Conservation (phyloP, 495 filamentous ascomycete species). For the Penicillium bovifimosum region DNA sequence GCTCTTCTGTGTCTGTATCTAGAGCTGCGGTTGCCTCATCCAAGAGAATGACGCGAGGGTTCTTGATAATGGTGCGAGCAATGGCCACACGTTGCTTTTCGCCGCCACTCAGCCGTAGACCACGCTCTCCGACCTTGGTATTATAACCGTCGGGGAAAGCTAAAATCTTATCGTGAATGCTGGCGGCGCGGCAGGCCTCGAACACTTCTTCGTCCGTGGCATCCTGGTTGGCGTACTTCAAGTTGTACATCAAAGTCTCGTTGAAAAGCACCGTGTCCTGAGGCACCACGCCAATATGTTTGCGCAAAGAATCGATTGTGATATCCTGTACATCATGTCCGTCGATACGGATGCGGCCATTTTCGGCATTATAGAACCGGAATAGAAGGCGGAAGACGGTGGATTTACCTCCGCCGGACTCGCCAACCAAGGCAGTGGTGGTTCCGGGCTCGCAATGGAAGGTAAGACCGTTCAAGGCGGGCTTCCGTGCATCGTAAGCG, state of each 20-base stretch:
- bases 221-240: conserved; percentile 84
- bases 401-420: conserved; percentile 94
- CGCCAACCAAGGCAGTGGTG: conserved; percentile 91
- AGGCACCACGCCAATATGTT: conserved; percentile 89
- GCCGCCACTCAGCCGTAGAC: conserved; percentile 84
- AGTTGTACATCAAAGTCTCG: conserved; percentile 93
- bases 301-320: conserved; percentile 88
- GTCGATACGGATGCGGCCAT: conserved; percentile 77
- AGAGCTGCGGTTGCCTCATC: conserved; percentile 96
- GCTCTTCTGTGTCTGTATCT: conserved; percentile 92
- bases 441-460: conserved; percentile 85
- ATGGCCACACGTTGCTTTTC: conserved; percentile 98
- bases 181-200: conserved; percentile 84
- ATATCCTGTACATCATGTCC: conserved; percentile 76
- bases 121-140: conserved; percentile 92
- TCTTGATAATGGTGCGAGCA: conserved; percentile 91
- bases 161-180: conserved; percentile 94
- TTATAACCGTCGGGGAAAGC: conserved; percentile 87
- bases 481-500: conserved; percentile 80
- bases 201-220: conserved; percentile 84
- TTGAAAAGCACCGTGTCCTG: conserved; percentile 98
- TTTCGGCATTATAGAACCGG: conserved; percentile 81
- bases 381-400: conserved; percentile 95
- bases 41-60: conserved; percentile 90
- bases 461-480: conserved; percentile 73